Evolutionary conservation across 2,329 filamentous ascomycete genomes (phyloP), one percentile per base, ranked within the genome.

Genomic region (Nothophaeocryptopus gaeumannii): DNA sequence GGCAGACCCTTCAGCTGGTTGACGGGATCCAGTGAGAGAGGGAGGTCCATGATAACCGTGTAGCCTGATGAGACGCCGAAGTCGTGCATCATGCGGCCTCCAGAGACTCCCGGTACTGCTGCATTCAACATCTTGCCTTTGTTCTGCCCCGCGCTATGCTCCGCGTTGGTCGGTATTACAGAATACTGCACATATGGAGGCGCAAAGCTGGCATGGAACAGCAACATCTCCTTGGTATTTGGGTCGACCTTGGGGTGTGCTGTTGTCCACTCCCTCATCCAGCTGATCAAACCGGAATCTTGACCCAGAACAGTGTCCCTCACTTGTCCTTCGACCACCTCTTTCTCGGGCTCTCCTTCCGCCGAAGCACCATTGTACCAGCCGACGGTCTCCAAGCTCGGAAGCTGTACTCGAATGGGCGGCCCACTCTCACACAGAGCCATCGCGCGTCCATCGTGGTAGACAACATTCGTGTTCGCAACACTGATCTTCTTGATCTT

Each of bases 81-180:
- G 63, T 88, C 85, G 62, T 88, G 85, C 83, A 88, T 88, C 78
- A 88, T 84, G 63, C 84, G 86, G 1, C 83, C 80, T 1, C 79
- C 79, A 3, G 72, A 71, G 20, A 88, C 74, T 0, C 84, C 83
- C 0, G 82, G 78, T 0, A 88, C 74, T 0, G 82, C 72, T 5
- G 73, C 68, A 55, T 81, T 81, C 48, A 85, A 69, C 40, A 72
- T 58, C 35, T 56, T 64, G 3, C 20, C 20, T 34, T 13, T 53
- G 14, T 5, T 31, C 13, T 26, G 33, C 8, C 15, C 26, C 14
- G 16, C 13, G 16, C 13, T 36, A n/a, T 30, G 29, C 5, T 39
- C 31, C 1, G 10, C 32, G 2, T 45, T 36, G 32, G 54, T 45
- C 2, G 78, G 76, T 37, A 83, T 67, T 42, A 82, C 70, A 9